A percentile compares a stretch with the other conserved stretches of the same genome.
Evolutionary conservation across 2,329 filamentous ascomycete genomes (phyloP).

Genomic region (Aureobasidium sp.): DNA sequence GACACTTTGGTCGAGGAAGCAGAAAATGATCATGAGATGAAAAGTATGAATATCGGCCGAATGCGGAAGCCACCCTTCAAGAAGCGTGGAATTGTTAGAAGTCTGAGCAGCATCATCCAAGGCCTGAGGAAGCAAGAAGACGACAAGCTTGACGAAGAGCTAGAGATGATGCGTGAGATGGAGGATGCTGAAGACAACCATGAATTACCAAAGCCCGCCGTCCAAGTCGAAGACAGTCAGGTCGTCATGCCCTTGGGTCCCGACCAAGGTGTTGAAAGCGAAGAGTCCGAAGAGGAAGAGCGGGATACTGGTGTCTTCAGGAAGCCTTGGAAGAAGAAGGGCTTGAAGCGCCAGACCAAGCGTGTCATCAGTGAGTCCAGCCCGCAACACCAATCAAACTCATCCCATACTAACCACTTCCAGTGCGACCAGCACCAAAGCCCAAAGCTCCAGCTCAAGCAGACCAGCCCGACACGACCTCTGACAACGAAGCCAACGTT

Average conservation of each 20-base stretch:
- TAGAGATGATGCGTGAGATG: constrained; percentile 66
- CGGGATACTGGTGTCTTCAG: constrained; percentile 52
- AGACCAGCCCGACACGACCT: neutral
- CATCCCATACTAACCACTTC: neutral
- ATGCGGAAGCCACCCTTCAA: constrained; percentile 33
- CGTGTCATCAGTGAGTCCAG: constrained; percentile 47
- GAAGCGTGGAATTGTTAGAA: constrained; percentile 50
- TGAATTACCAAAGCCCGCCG: constrained; percentile 23
- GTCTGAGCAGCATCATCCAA: constrained; percentile 67
- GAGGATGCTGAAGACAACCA: constrained; percentile 42
- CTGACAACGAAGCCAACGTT: constrained; percentile 8
- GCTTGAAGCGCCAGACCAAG: constrained; percentile 70
- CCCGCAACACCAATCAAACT: neutral
- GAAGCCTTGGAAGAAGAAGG: constrained; percentile 72
- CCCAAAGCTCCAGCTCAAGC: constrained; percentile 21
- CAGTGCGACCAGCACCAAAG: constrained; percentile 26
- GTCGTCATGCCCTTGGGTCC: constrained; percentile 39
- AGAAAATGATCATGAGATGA: constrained; percentile 33
- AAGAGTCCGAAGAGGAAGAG: constrained; percentile 46
- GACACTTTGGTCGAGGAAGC: constrained; percentile 53
- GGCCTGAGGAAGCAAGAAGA: constrained; percentile 64
- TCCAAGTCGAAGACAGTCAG: constrained; percentile 39
- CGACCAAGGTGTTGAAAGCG: constrained; percentile 44
- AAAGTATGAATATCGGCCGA: constrained; percentile 1
- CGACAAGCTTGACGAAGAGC: constrained; percentile 62